Conservation (phyloP, 108 stramenopile genomes). For the Cyclotella distinguenda region DNA sequence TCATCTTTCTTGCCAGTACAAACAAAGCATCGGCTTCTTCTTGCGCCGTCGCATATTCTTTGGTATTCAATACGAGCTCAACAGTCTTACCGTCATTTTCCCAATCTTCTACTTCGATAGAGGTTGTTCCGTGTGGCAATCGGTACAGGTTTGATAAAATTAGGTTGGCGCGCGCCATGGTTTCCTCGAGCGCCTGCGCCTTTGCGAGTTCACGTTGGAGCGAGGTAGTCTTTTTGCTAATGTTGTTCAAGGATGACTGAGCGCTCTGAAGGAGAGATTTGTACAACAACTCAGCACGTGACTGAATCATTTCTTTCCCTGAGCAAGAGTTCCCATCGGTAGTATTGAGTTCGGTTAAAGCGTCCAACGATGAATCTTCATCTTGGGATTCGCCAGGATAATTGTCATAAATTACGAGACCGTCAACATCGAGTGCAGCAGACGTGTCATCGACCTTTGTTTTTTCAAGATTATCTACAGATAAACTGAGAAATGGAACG, state of each 20-base stretch:
- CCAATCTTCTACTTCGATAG: constrained; percentile 79
- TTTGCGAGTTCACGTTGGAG: constrained; percentile 70
- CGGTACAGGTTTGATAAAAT: constrained; percentile 72
- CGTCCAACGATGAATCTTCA: not conserved
- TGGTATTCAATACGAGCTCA: constrained; percentile 53
- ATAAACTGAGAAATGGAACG: no score
- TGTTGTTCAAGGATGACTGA: constrained; percentile 25
- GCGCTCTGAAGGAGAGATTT: constrained; percentile 15
- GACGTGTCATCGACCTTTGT: no score
- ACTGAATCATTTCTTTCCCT: not conserved
- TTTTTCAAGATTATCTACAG: no score
- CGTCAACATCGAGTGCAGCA: no score
- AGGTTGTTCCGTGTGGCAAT: constrained; percentile 52
- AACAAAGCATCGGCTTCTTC: constrained; percentile 84
- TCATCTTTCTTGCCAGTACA: constrained; percentile 75
- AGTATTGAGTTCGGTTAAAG: not conserved
- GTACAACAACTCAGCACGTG: constrained; percentile 4
- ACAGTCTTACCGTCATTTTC: constrained; percentile 70
- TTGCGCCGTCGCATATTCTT: constrained; percentile 61
- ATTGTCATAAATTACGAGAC: no score
- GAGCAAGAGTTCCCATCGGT: not conserved
- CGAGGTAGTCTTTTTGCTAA: constrained; percentile 55
- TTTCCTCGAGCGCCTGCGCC: constrained; percentile 66
- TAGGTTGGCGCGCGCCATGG: constrained; percentile 68
- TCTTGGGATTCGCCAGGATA: no score